Evolutionary conservation across 1,139 yeast species (phyloP), one percentile per base, ranked within the genome.

Genomic region (Schizosaccharomyces versatilis): DNA sequence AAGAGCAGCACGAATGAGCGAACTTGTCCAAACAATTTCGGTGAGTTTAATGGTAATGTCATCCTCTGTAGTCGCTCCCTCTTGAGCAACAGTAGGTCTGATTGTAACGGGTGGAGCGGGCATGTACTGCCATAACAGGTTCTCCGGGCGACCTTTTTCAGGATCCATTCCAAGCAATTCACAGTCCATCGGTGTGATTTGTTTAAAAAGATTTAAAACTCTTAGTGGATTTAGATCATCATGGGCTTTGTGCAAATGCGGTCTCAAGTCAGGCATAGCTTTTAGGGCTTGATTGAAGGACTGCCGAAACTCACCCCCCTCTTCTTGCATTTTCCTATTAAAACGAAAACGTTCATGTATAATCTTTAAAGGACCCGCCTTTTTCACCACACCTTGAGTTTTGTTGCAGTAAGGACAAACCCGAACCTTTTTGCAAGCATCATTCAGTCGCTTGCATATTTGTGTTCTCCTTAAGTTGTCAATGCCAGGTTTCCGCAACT

Each of bases 51-150:
- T 96, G 0, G 99, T 93, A 61, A 93, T 73, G 68, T 93, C 99
- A 68, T 93, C 99, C 71, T 93, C 99, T 68, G 93, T 93, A 41
- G 94, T 81, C 1, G 84, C 81, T 51, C 88, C 85, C 57, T 90
- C 94, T 66, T 85, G 93, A 86, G 85, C 85, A 41, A 93, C 97
- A 6, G 97, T 88, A 1, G 99, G 99, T 62, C 99, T 78, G 56
- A 93, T 90, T 73, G 98, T 93, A 24, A 93, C 96, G 0, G 99
- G 99, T 0, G 99, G 98, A 0, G 97, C 98, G 0, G 98, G 98
- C 55, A 93, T 74, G 66, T 88, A 93, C 63, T 95, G 76, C 99
- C 98, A 93, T 52, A 93, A 78, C 67, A 88, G 90, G 77, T 83
- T 85, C 68, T 90, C 98, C 1, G 98, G 98, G 60, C 98, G 75